Evolutionary conservation across 1,284 basidiomycete genomes (phyloP), one percentile per base, ranked within the genome.

Genomic region (Cystobasidium pallidum): DNA sequence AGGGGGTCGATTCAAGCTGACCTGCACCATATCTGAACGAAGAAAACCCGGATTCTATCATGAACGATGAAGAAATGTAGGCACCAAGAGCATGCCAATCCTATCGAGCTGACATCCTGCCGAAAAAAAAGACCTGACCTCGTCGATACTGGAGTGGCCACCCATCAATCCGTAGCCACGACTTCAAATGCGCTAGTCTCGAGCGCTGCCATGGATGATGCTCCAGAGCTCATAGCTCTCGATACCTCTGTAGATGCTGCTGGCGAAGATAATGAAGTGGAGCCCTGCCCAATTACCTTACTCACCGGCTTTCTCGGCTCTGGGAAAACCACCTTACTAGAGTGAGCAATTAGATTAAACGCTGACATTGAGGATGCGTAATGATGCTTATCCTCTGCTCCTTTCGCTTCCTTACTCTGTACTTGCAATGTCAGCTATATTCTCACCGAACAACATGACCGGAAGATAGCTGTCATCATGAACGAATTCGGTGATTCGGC

Each of bases 401-500:
- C n/a, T n/a, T n/a, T n/a, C n/a, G n/a, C n/a, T n/a, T n/a, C n/a
- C n/a, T n/a, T n/a, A n/a, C n/a, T n/a, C n/a, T n/a, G n/a, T n/a
- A n/a, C n/a, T n/a, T n/a, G n/a, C n/a, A n/a, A n/a, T n/a, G n/a
- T 17, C 41, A 92, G 90, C 77, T 88, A 92, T 43, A 94, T 96
- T 74, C 83, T 97, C 73, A 94, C 90, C 3, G 91, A 92, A 78
- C 85, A 89, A 55, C 94, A 96, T 85, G 93, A 94, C 0, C 92
- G 93, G 79, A 87, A 91, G 49, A 95, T 97, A 75, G 94, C 94
- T 3, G 94, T 97, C 28, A 95, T 96, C 78, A 94, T 97, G 92
- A 97, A 96, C 79, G 93, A 93, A 79, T 92, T 92, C 78, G 90
- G 89, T 13, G 90, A 91, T 75, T 83, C 82, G 24, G 82, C 80